A percentile compares a stretch with the other conserved stretches of the same genome.
Conservation (phyloP, 495 filamentous ascomycete genomes). For the Penicillium desertorum region DNA sequence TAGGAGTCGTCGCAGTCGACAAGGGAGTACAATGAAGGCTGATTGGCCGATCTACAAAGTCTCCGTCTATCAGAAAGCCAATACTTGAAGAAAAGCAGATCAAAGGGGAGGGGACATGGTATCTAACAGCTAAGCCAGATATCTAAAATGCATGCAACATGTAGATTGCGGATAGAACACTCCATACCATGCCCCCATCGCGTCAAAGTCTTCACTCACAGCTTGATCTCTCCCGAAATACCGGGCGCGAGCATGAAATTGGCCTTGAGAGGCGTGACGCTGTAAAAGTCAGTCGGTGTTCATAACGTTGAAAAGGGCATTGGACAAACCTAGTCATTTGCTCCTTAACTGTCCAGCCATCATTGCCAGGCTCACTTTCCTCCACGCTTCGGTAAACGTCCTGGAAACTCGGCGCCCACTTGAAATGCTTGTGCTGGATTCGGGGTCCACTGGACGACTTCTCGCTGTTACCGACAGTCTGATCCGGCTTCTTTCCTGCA, state of each 20-base stretch:
- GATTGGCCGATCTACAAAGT: conserved; percentile 43
- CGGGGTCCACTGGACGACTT: conserved; percentile 24
- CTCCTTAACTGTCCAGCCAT: conserved; percentile 91
- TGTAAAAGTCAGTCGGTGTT: conserved; percentile 36
- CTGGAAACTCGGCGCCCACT: conserved; percentile 84
- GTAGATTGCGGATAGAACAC: conserved; percentile 28
- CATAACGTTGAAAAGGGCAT: not conserved
- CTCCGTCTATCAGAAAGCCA: conserved; percentile 40
- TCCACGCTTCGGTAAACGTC: conserved; percentile 86
- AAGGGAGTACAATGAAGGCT: conserved; percentile 62
- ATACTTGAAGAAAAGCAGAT: conserved; percentile 11
- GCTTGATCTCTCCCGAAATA: conserved; percentile 73
- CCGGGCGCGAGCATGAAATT: conserved; percentile 83
- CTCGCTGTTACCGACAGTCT: conserved; percentile 9
- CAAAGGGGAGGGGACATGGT: conserved; percentile 24
- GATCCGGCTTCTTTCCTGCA: conserved; percentile 28
- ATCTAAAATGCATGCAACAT: conserved; percentile 31
- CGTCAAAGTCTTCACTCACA: conserved; percentile 68
- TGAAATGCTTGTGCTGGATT: conserved; percentile 81
- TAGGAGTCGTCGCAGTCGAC: conserved; percentile 84
- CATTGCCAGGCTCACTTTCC: conserved; percentile 76
- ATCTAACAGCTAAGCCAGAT: conserved; percentile 35
- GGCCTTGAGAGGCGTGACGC: conserved; percentile 85
- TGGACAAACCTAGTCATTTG: conserved; percentile 77
- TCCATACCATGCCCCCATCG: conserved; percentile 17